Evolutionary conservation across 495 filamentous ascomycete genomes (phyloP).

Genomic region (Barbatosphaeria neglecta): DNA sequence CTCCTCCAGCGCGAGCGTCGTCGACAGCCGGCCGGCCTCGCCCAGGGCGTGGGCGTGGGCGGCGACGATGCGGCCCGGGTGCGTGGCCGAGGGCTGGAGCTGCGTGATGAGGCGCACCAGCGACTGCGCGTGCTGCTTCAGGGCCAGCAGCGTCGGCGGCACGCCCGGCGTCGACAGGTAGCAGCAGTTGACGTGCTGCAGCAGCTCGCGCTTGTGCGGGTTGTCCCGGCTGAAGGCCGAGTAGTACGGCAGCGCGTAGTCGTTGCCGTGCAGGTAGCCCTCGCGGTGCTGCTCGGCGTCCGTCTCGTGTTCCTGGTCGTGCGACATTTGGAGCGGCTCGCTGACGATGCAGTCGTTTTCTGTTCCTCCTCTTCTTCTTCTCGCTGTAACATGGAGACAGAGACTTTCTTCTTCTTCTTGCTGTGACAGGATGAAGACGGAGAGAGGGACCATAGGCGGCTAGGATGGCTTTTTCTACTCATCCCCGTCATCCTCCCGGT

Average conservation of each 20-base stretch:
- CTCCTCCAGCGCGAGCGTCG: neutral
- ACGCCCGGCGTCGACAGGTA: constrained; percentile 35
- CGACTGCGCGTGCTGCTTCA: constrained; percentile 46
- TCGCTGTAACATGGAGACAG: no score
- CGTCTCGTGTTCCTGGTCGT: constrained; percentile 16
- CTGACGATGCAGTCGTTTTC: no score
- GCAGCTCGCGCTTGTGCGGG: constrained; percentile 10
- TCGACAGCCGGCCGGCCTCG: no score
- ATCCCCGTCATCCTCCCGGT: no score
- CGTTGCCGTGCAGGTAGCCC: constrained; percentile 20
- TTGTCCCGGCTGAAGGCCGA: constrained; percentile 16
- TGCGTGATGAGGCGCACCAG: constrained; percentile 36
- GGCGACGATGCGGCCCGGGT: no score
- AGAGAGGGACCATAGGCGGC: no score
- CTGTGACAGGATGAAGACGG: no score
- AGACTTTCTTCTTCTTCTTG: no score
- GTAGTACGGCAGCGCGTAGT: constrained; percentile 19
- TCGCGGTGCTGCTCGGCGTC: constrained; percentile 10
- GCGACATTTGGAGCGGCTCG: no score
- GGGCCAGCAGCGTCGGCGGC: constrained; percentile 35
- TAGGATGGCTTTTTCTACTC: no score
- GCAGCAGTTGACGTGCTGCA: constrained; percentile 36
- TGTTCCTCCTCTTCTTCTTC: no score
- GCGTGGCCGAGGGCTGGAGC: constrained; percentile 17
- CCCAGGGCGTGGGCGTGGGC: no score